Conservation (phyloP, 1,284 basidiomycete species). For the Apiotrichum gamsii region DNA sequence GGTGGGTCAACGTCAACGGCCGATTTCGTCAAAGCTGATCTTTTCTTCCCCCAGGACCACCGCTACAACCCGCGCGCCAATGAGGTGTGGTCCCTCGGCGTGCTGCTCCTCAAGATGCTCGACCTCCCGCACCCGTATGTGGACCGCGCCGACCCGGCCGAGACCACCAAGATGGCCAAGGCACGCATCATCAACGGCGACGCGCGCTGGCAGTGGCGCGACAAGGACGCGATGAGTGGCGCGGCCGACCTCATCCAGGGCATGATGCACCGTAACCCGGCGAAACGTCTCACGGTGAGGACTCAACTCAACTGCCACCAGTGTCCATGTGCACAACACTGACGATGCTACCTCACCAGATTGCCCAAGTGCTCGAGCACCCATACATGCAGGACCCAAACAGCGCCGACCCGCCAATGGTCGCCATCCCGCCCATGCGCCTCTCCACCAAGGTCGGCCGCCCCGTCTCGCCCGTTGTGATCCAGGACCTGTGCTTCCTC, state of each 20-base stretch:
- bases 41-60: conserved; percentile 23
- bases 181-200: conserved; percentile 21
- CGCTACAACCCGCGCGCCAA: conserved; percentile 36
- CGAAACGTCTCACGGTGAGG: conserved; percentile 34
- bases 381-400: conserved; percentile 24
- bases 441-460: conserved; percentile 17
- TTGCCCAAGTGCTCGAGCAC: conserved; percentile 35
- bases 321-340: background rate
- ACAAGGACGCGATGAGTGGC: conserved; percentile 10
- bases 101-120: conserved; percentile 37
- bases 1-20: conserved; percentile 18
- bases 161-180: conserved; percentile 22
- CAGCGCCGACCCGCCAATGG: conserved; percentile 15
- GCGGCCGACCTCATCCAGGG: conserved; percentile 27
- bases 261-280: conserved; percentile 35
- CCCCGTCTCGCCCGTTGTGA: conserved; percentile 16
- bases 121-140: conserved; percentile 35
- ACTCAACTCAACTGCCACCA: background rate
- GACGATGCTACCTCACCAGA: conserved; percentile 19
- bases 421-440: conserved; percentile 14
- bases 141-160: conserved; percentile 2
- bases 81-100: conserved; percentile 45
- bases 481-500: conserved; percentile 42
- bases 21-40: background rate
- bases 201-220: conserved; percentile 20